These are phyloP conservation scores for Kandelia obovata DNA, from an alignment of 345 rosid species.

Conservation along the genomic window DNA sequence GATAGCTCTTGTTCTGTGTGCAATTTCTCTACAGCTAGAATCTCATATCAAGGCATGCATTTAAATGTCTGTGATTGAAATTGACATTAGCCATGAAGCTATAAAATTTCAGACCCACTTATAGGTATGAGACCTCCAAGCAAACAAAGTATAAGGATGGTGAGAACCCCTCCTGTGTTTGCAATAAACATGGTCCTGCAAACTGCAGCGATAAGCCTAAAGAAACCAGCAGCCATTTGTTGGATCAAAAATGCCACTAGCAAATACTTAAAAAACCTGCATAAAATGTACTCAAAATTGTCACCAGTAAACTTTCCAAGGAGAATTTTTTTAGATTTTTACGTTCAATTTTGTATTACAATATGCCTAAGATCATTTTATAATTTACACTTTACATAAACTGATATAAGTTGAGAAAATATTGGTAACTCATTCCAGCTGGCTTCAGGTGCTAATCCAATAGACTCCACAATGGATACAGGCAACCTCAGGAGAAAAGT, in stretches of 20 bases:
- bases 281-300: background rate
- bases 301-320: too few relatives aligned
- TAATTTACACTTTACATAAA: background rate
- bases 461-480: constrained; percentile 64
- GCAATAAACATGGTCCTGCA: constrained; percentile 85
- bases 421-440: constrained; percentile 41
- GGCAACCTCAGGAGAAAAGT: constrained; percentile 64
- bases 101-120: constrained; percentile 31
- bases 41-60: too few relatives aligned
- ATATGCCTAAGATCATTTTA: too few relatives aligned
- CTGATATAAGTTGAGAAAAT: too few relatives aligned
- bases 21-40: background rate
- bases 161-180: constrained; percentile 70
- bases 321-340: too few relatives aligned
- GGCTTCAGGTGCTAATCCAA: constrained; percentile 75
- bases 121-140: constrained; percentile 84
- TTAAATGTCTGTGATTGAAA: background rate
- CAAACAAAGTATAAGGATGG: constrained; percentile 66
- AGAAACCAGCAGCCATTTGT: constrained; percentile 79
- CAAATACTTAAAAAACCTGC: constrained; percentile 83
- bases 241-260: constrained; percentile 61
- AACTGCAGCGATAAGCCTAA: constrained; percentile 59
- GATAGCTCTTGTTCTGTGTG: background rate
- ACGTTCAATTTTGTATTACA: too few relatives aligned
- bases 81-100: background rate